These are phyloP conservation scores for Penicillium tannophilum DNA, from an alignment of 495 filamentous ascomycete species.

Conservation along the genomic window DNA sequence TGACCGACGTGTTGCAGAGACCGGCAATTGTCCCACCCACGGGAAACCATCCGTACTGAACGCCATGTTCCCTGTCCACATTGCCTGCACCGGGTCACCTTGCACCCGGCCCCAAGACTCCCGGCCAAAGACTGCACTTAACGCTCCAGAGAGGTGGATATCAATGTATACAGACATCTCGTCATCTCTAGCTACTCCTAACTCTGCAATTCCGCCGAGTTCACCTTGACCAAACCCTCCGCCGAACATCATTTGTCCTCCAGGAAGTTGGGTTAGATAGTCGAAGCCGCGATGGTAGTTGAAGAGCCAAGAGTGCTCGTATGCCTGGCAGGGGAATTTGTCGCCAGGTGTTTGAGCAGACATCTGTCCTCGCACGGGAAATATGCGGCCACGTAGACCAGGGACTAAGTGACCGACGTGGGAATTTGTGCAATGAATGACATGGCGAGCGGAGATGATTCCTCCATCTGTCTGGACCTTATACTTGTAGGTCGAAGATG, in stretches of 20 bases:
- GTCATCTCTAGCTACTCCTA: conserved; percentile 33
- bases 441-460: conserved; percentile 53
- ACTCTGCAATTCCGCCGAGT: conserved; percentile 51
- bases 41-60: conserved; percentile 69
- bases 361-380: conserved; percentile 65
- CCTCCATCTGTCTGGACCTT: conserved; percentile 65
- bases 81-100: conserved; percentile 53
- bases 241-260: conserved; percentile 66
- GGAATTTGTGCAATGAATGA: conserved; percentile 79
- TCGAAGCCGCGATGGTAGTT: conserved; percentile 69
- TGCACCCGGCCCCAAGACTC: conserved; percentile 35
- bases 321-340: conserved; percentile 31
- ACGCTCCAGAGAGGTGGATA: conserved; percentile 35
- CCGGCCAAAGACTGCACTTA: conserved; percentile 33
- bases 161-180: conserved; percentile 36
- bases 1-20: conserved; percentile 37
- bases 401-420: conserved; percentile 76
- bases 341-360: conserved; percentile 62
- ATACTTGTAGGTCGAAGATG: conserved; percentile 16
- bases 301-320: conserved; percentile 40
- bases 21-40: conserved; percentile 71
- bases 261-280: conserved; percentile 72
- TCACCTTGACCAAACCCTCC: conserved; percentile 55
- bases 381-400: conserved; percentile 66
- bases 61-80: conserved; percentile 87